Conservation (phyloP, 257 asterid species). For the Lantana camara region DNA sequence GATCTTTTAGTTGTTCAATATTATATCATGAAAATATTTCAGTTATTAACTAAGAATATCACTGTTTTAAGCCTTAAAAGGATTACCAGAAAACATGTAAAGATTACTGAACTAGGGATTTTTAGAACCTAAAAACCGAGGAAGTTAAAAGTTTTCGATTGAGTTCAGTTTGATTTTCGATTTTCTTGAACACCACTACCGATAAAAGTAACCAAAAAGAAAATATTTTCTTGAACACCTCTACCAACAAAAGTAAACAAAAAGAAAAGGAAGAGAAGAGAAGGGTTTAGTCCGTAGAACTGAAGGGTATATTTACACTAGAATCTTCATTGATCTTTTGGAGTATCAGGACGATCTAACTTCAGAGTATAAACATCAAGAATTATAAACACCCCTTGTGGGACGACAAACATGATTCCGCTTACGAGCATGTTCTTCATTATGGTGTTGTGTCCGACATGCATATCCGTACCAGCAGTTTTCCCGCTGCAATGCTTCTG, state of each 20-base stretch:
- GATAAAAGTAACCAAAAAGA: too few species aligned
- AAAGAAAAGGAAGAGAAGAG: background rate
- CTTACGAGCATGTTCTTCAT: constrained; percentile 87
- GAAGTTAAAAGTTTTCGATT: too few species aligned
- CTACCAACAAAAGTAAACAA: too few species aligned
- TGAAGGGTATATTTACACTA: constrained; percentile 1
- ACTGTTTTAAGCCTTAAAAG: too few species aligned
- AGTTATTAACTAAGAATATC: too few species aligned
- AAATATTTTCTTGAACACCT: too few species aligned
- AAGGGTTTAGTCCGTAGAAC: background rate
- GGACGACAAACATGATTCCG: constrained; percentile 97
- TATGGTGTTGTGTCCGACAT: constrained; percentile 94
- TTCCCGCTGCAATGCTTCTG: constrained; percentile 66
- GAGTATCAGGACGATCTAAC: background rate
- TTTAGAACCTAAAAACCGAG: too few species aligned
- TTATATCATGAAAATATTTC: too few species aligned
- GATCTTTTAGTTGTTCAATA: background rate
- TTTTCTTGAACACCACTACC: too few species aligned
- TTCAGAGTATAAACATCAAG: constrained; percentile 22
- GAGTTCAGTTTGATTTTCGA: too few species aligned
- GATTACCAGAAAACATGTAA: too few species aligned
- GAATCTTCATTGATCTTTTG: background rate
- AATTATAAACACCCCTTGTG: constrained; percentile 61
- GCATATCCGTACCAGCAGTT: constrained; percentile 97
- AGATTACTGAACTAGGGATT: too few species aligned